A percentile compares a stretch with the other conserved stretches of the same genome.
phyloP scores from a whole-genome alignment of 2,329 filamentous ascomycete genomes.

The Cordyceps javanica region DNA sequence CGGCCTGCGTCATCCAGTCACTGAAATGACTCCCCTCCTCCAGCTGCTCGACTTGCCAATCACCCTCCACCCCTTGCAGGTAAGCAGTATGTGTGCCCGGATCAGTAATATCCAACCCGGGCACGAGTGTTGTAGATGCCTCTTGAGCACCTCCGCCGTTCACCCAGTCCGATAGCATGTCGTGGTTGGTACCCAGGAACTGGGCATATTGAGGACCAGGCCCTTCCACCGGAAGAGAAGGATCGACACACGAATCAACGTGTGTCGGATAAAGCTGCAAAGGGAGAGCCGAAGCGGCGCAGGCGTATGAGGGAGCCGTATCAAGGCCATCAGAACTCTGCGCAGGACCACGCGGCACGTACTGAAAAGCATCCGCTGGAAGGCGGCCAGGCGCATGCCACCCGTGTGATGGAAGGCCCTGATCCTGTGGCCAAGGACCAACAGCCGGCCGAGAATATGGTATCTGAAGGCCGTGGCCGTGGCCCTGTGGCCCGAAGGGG shows the following conservation, averaged over 20 bases:
- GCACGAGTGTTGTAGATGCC: conserved; percentile 7
- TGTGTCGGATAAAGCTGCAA: not conserved
- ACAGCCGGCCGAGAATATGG: not conserved
- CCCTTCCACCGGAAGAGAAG: not conserved
- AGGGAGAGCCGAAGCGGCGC: not conserved
- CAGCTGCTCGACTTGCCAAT: conserved; percentile 31
- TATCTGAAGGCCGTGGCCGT: not conserved
- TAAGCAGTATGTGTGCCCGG: conserved; percentile 23
- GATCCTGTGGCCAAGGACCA: not conserved
- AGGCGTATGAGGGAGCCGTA: not conserved
- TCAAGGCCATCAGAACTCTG: not conserved
- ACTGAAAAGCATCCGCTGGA: not conserved
- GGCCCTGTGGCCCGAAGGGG: not conserved
- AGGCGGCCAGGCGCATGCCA: not conserved
- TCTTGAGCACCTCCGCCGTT: not conserved
- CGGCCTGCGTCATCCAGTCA: conserved; percentile 27
- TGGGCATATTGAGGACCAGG: not conserved
- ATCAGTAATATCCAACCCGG: conserved; percentile 14
- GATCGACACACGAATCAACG: conserved; percentile 3
- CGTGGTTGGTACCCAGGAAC: not conserved
- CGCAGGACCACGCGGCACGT: not conserved
- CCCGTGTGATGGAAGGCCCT: not conserved
- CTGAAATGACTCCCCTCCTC: conserved; percentile 26
- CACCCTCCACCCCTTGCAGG: conserved; percentile 26
- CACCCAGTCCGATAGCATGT: not conserved